phyloP scores from a whole-genome alignment of 257 asterid species.

The Voacanga thouarsii region DNA sequence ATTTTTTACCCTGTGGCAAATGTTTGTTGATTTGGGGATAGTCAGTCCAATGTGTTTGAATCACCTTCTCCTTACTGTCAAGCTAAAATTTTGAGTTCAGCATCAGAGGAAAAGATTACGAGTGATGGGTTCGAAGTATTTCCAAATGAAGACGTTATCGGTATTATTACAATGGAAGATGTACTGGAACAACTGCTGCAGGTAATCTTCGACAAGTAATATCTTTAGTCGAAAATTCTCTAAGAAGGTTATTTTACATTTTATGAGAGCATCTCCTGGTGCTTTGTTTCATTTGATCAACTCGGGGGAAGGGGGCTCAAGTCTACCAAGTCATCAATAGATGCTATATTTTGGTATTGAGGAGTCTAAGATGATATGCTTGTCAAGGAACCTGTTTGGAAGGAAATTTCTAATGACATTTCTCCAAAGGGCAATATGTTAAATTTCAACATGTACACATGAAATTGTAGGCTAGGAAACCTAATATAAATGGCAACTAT shows the following conservation, averaged over 20 bases:
- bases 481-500: no score
- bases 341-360: no score
- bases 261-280: background rate
- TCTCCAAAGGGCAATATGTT: no score
- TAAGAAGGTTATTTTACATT: background rate
- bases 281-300: background rate
- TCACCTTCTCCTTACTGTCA: constrained; percentile 1
- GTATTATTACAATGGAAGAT: constrained; percentile 75
- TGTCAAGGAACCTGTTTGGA: no score
- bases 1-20: background rate
- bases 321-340: no score
- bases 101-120: constrained; percentile 20
- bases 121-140: constrained; percentile 22
- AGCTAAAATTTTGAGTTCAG: constrained; percentile 12
- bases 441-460: no score
- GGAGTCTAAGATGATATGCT: no score
- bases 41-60: constrained; percentile 6
- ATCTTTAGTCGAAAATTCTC: no score
- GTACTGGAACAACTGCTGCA: constrained; percentile 64
- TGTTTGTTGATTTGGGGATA: constrained; percentile 8
- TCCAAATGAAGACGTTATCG: constrained; percentile 46
- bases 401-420: no score
- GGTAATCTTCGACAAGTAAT: constrained; percentile 27
- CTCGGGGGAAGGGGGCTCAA: no score
- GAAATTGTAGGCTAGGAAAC: no score